Evolutionary conservation across 2,329 filamentous ascomycete genomes (phyloP), one percentile per base, ranked within the genome.

Genomic region (Trichoderma sp.): DNA sequence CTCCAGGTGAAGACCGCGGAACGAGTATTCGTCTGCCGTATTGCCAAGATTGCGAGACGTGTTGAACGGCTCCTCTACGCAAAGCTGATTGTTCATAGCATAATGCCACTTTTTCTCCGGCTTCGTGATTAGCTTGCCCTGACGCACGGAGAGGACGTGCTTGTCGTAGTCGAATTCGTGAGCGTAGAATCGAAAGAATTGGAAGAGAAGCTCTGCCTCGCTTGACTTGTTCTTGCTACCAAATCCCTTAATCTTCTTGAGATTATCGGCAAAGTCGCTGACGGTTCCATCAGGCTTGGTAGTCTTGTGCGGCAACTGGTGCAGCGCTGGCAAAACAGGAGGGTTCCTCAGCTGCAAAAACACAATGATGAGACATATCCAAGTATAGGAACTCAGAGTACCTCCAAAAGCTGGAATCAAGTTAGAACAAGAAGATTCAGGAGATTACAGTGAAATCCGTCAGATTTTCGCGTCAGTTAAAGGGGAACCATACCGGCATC

Each of bases 331-430:
- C 26, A 99, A 83, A 70, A 99, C 89, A 0, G 95, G 93, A 18
- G 94, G 93, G 73, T 92, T 87, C 77, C 94, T 90, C 66, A 94
- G 92, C 82, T 99, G 96, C 30, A 99, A 87, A 79, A 98, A 99
- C 76, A 94, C 97, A 79, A 99, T 92, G 76, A 98, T 97, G 86
- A 99, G 90, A 82, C 96, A 99, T 80, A 98, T 98, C 96, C 96
- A 99, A 26, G 96, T 98, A 80, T 99, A 99, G 21, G 96, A 99
- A 82, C 95, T 98, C 73, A 99, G 86, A 7, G 96, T 99, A 71
- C 94, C 95, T 74, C 96, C 95, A 79, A 94, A 94, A 72, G 93
- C 96, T 97, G 79, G 39, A 53, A 64, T 15, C 43, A 60, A 53
- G 74, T 80, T 72, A 79, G 79, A 56, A 34, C n/a, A 39, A 28